These are phyloP conservation scores for Flammula alnicola DNA, from an alignment of 1,284 basidiomycete species.

Conservation along the genomic window DNA sequence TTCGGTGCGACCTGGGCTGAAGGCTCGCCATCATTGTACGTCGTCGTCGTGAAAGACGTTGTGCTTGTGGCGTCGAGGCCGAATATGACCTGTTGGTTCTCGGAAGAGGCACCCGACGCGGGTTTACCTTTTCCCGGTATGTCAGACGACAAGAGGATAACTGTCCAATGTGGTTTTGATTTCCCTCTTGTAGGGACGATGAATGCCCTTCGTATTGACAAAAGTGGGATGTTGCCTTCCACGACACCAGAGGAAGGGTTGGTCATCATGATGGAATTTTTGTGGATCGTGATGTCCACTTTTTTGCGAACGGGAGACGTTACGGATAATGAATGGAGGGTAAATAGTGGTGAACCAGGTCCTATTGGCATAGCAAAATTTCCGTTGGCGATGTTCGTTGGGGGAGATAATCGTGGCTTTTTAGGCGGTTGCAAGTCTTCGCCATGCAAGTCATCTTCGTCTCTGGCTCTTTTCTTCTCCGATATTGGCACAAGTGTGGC, in stretches of 20 bases:
- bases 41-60: constrained; percentile 44
- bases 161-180: constrained; percentile 67
- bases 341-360: constrained; percentile 58
- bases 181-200: constrained; percentile 71
- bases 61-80: constrained; percentile 61
- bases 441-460: constrained; percentile 10
- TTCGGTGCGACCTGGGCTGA: constrained; percentile 38
- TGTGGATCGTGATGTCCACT: constrained; percentile 60
- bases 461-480: constrained; percentile 23
- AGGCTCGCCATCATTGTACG: constrained; percentile 34
- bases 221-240: constrained; percentile 52
- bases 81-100: constrained; percentile 60
- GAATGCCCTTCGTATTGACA: constrained; percentile 58
- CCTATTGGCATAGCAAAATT: no score
- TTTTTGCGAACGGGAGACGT: constrained; percentile 75
- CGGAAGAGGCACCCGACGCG: constrained; percentile 30
- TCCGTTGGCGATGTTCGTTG: no score
- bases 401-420: constrained; percentile 18
- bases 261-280: constrained; percentile 51
- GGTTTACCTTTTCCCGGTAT: constrained; percentile 44
- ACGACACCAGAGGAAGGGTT: constrained; percentile 48
- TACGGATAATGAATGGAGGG: constrained; percentile 61
- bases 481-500: constrained; percentile 15
- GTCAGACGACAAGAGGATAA: constrained; percentile 60
- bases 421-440: constrained; percentile 5